phyloP scores from a whole-genome alignment of 495 filamentous ascomycete genomes.

The Acidiella bohemica region DNA sequence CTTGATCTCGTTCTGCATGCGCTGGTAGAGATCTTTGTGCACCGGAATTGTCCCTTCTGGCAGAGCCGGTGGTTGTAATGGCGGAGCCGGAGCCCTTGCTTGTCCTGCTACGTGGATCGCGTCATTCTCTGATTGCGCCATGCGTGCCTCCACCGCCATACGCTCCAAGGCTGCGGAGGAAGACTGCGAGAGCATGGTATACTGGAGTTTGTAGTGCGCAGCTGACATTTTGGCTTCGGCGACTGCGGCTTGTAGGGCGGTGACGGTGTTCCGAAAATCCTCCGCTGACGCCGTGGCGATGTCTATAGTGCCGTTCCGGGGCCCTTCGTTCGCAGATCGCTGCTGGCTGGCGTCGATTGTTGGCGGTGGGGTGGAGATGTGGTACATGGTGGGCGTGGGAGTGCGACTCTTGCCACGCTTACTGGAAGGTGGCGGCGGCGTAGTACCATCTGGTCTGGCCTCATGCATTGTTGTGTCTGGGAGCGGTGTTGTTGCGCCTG shows the following conservation, averaged over 20 bases:
- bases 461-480: slow-evolving; percentile 13
- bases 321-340: background rate
- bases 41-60: slow-evolving; percentile 16
- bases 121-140: slow-evolving; percentile 81
- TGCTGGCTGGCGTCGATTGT: slow-evolving; percentile 6
- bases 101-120: slow-evolving; percentile 53
- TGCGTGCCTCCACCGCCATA: slow-evolving; percentile 82
- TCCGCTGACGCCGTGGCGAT: slow-evolving; percentile 29
- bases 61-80: slow-evolving; percentile 20
- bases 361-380: slow-evolving; percentile 23
- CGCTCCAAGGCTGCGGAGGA: slow-evolving; percentile 75
- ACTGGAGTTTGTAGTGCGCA: slow-evolving; percentile 85
- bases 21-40: slow-evolving; percentile 17
- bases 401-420: slow-evolving; percentile 19
- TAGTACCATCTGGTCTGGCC: slow-evolving; percentile 5
- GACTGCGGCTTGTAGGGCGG: slow-evolving; percentile 38
- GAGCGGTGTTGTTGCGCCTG: slow-evolving; percentile 12
- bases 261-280: slow-evolving; percentile 45
- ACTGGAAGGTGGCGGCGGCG: slow-evolving; percentile 3
- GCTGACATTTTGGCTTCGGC: slow-evolving; percentile 63
- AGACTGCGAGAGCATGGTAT: slow-evolving; percentile 73
- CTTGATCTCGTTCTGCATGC: slow-evolving; percentile 15
- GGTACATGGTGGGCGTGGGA: slow-evolving; percentile 17
- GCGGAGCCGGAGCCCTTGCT: slow-evolving; percentile 32
- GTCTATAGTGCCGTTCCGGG: too few species aligned